Conservation (phyloP, 495 filamentous ascomycete species). For the Cetradonia linearis region DNA sequence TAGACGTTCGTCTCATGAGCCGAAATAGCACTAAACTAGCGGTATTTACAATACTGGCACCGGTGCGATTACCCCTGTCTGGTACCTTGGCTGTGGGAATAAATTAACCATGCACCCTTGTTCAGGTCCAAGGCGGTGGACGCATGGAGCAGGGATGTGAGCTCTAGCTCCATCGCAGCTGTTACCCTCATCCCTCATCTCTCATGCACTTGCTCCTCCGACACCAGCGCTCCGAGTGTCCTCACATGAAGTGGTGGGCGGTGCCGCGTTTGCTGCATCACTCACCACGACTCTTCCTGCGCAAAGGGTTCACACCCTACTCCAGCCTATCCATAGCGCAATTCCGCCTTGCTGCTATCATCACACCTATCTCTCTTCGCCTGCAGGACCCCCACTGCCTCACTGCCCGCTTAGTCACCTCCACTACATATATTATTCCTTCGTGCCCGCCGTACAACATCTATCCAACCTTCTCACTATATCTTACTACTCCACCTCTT, state of each 20-base stretch:
- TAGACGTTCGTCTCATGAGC: constrained; percentile 7
- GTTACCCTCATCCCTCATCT: constrained; percentile 15
- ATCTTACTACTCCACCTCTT: constrained; percentile 15
- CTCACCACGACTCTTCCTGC: constrained; percentile 7
- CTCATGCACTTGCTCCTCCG: constrained; percentile 10
- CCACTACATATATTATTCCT: constrained; percentile 13
- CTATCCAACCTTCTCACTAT: constrained; percentile 22
- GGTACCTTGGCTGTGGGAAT: constrained; percentile 16
- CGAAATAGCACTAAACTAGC: constrained; percentile 6
- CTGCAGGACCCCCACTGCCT: constrained; percentile 7
- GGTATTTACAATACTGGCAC: constrained; percentile 6
- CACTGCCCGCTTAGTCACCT: constrained; percentile 12
- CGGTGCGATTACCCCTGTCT: constrained; percentile 4
- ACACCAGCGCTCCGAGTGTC: background rate
- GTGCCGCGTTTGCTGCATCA: constrained; percentile 16
- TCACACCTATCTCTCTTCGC: constrained; percentile 4
- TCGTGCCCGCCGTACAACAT: constrained; percentile 24
- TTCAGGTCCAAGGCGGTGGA: constrained; percentile 19
- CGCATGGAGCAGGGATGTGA: constrained; percentile 17
- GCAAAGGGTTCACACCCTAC: background rate
- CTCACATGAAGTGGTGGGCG: constrained; percentile 18
- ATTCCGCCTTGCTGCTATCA: constrained; percentile 10
- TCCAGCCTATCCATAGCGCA: background rate
- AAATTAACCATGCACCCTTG: constrained; percentile 12
- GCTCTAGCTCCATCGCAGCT: constrained; percentile 10